Conservation (phyloP, 78 protist genomes). For the Speleostelium caveatum region DNA sequence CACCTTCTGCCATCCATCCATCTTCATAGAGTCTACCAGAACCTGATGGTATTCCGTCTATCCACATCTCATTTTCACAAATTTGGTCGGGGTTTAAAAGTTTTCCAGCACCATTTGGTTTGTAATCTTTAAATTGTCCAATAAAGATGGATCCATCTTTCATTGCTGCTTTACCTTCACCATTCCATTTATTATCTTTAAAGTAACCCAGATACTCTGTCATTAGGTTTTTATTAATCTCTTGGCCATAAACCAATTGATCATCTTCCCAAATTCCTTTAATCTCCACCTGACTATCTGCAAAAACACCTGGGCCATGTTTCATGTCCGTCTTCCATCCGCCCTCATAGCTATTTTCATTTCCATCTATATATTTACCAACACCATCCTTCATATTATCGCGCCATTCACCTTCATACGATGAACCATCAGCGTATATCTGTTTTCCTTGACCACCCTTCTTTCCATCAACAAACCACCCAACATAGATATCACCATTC, state of each 20-base stretch:
- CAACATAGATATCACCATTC: constrained; percentile 49
- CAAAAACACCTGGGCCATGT: constrained; percentile 30
- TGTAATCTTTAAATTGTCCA: constrained; percentile 14
- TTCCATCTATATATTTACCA: background rate
- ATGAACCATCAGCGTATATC: background rate
- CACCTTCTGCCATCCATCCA: constrained; percentile 26
- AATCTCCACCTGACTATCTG: background rate
- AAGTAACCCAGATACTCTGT: constrained; percentile 33
- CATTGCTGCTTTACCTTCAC: constrained; percentile 13
- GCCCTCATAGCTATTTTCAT: constrained; percentile 6
- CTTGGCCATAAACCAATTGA: constrained; percentile 55
- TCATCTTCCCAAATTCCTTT: constrained; percentile 57
- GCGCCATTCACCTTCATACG: constrained; percentile 53
- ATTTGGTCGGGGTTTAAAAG: constrained; percentile 24
- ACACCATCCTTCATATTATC: constrained; percentile 22
- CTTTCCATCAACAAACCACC: constrained; percentile 29
- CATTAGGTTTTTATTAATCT: background rate
- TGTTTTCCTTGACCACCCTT: constrained; percentile 32
- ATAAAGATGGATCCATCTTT: constrained; percentile 25
- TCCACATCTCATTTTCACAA: constrained; percentile 40
- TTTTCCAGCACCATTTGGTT: constrained; percentile 27
- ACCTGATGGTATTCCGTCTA: constrained; percentile 23
- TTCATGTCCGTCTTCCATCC: constrained; percentile 8
- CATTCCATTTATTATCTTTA: constrained; percentile 36
- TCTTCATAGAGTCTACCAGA: background rate